phyloP scores from a whole-genome alignment of 2,329 filamentous ascomycete genomes.

The Cyclaneusma minus region DNA sequence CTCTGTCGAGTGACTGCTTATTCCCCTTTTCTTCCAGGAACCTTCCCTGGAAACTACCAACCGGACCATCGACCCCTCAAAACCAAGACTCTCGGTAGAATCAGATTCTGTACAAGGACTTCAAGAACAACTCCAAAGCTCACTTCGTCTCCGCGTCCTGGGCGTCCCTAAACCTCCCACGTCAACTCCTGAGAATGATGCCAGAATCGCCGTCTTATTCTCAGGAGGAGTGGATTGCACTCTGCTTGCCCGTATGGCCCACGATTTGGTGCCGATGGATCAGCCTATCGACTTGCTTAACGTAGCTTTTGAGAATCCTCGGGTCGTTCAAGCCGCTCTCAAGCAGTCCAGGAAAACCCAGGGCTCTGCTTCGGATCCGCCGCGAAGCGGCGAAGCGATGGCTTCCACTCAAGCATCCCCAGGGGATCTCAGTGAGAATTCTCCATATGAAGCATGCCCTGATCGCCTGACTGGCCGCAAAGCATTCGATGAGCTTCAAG shows the following conservation, averaged over 20 bases:
- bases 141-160: constrained; percentile 47
- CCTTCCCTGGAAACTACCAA: constrained; percentile 16
- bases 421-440: no score
- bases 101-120: constrained; percentile 38
- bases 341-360: constrained; percentile 12
- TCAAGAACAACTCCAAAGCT: constrained; percentile 37
- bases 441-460: constrained; percentile 67
- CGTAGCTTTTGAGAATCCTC: constrained; percentile 91
- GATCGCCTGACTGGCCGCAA: constrained; percentile 77
- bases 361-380: no score
- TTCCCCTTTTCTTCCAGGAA: constrained; percentile 3
- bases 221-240: constrained; percentile 93
- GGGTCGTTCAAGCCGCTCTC: constrained; percentile 39
- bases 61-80: constrained; percentile 20
- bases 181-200: constrained; percentile 18
- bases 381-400: no score
- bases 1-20: no score
- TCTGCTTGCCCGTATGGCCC: constrained; percentile 62
- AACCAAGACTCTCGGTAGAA: constrained; percentile 18
- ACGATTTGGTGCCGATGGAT: constrained; percentile 54
- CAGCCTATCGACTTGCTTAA: constrained; percentile 81
- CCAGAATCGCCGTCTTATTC: constrained; percentile 66
- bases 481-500: constrained; percentile 59
- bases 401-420: no score
- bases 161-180: constrained; percentile 45